phyloP scores from a whole-genome alignment of 306 rosid species.

The Cicer bijugum region DNA sequence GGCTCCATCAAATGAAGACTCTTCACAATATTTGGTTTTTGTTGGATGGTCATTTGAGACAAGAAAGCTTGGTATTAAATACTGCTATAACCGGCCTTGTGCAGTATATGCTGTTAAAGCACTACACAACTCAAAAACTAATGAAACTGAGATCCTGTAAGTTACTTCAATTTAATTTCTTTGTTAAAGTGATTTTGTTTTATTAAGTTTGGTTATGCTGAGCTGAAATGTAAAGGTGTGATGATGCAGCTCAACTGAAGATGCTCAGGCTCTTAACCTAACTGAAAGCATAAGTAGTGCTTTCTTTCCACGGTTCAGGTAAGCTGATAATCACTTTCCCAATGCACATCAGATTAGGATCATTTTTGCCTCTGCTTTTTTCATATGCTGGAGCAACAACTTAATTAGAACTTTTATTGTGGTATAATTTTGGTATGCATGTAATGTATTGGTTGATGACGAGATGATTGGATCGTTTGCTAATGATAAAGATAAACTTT shows the following conservation, averaged over 20 bases:
- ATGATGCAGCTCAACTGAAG: conserved; percentile 68
- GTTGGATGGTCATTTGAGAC: conserved; percentile 86
- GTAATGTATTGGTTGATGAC: conserved; percentile 23
- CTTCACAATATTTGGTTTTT: conserved; percentile 69
- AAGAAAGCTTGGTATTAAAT: conserved; percentile 91
- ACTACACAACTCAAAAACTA: conserved; percentile 59
- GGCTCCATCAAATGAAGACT: conserved; percentile 70
- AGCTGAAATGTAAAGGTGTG: conserved; percentile 39
- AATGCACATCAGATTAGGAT: neutral
- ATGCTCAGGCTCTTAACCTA: conserved; percentile 54
- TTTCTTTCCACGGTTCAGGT: conserved; percentile 92
- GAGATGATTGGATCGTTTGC: conserved; percentile 19
- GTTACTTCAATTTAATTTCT: conserved; percentile 48
- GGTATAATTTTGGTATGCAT: conserved; percentile 25
- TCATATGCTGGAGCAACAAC: conserved; percentile 29
- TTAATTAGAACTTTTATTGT: conserved; percentile 22
- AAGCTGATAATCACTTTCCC: conserved; percentile 34
- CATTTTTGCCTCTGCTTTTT: conserved; percentile 8
- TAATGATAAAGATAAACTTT: conserved; percentile 27
- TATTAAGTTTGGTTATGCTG: conserved; percentile 39
- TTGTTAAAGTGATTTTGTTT: conserved; percentile 24
- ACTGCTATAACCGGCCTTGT: conserved; percentile 90
- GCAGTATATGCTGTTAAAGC: conserved; percentile 71
- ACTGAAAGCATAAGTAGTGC: conserved; percentile 82
- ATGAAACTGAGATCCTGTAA: conserved; percentile 60